These are phyloP conservation scores for Mrakia hoshinonis DNA, from an alignment of 768 basidiomycete species.

Conservation along the genomic window DNA sequence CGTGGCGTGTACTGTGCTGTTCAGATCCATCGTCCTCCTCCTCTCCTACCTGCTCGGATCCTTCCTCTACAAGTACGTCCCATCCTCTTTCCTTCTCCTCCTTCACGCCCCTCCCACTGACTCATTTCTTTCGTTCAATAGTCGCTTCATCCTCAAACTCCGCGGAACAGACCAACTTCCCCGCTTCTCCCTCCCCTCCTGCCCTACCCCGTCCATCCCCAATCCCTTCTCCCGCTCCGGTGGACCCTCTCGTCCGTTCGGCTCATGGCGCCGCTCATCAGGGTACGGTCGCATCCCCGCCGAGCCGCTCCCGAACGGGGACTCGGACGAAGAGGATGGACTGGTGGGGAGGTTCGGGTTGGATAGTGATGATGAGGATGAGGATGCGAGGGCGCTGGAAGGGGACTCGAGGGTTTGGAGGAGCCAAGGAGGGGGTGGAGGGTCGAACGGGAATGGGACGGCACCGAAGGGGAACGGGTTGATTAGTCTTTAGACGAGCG, in stretches of 20 bases:
- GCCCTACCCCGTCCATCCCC: conserved; percentile 9
- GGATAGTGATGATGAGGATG: conserved; percentile 26
- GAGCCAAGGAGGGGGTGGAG: background rate
- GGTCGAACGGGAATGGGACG: background rate
- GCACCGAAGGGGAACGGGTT: background rate
- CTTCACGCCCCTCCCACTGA: no score
- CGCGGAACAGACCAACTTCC: conserved; percentile 17
- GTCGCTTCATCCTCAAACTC: conserved; percentile 26
- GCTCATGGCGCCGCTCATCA: background rate
- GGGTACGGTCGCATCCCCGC: conserved; percentile 10
- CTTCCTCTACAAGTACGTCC: conserved; percentile 21
- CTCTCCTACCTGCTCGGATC: conserved; percentile 17
- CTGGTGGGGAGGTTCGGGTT: conserved; percentile 24
- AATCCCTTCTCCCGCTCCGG: background rate
- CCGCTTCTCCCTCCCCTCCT: background rate
- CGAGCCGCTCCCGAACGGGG: conserved; percentile 2
- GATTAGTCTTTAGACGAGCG: background rate
- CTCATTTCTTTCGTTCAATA: background rate
- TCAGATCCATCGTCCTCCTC: background rate
- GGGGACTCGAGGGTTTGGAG: conserved; percentile 11
- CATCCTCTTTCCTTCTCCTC: background rate
- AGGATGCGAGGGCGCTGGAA: conserved; percentile 12
- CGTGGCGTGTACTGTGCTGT: background rate
- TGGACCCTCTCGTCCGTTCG: background rate
- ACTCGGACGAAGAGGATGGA: conserved; percentile 24